Base-by-base conservation (phyloP, 1,284 basidiomycete species). In the Lentinus polychrous region DNA sequence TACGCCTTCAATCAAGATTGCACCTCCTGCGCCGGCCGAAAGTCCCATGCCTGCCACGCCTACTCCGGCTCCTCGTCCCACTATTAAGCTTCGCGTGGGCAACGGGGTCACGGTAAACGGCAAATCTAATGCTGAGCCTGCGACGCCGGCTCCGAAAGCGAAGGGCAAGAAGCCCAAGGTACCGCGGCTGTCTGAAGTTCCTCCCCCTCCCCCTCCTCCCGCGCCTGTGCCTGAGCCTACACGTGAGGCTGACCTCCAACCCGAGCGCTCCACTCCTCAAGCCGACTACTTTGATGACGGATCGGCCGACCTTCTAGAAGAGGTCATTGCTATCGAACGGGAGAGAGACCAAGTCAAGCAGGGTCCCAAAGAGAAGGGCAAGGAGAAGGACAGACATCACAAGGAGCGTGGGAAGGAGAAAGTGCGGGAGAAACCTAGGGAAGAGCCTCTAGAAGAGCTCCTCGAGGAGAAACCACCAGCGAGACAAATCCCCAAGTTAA, bases 311-410 rank as follows among this genome's bases (percentile, higher is more conserved):
- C 70, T 90, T 38, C 68, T 88, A 2, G 85, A 88, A 60, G 86
- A 90, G 60, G 85, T 90, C 31, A 76, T 90, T 46, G 86, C 86
- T 7, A 85, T 89, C 40, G 86, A 90, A 63, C 72, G 76, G 49
- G 80, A 83, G 64, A 76, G 81, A 60, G 71, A 74, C 67, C 62
- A 71, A 64, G 68, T 71, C 55, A 56, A 58, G 23, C 60, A 60
- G 27, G 27, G 27, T 27, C 27, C 27, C 27, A 42, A 48, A 22
- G 48, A 45, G 20, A 51, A 51, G 37, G 40, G 47, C 3, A 52
- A 56, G 53, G 55, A 59, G 18, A 55, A 55, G 24, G 55, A 55
- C 43, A 52, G 54, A 0, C 48, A 53, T 38, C 49, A 20, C 34
- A 42, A 51, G 47, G 56, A 60, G 46, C 60, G 42, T 52, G 56